phyloP scores from a whole-genome alignment of 2,329 filamentous ascomycete species.

The Aschersonia sp. region DNA sequence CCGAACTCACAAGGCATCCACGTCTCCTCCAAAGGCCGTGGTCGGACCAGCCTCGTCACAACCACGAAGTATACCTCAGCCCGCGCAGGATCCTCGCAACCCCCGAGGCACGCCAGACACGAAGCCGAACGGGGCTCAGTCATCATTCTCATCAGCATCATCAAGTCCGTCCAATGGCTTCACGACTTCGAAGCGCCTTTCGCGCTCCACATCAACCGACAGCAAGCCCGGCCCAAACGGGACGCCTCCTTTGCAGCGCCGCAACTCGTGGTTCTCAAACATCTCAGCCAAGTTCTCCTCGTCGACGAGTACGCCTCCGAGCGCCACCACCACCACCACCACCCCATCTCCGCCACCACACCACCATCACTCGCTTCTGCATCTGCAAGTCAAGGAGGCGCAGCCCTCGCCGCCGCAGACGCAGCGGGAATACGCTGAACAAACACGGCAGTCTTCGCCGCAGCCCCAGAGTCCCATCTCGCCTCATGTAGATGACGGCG shows the following conservation, averaged over 20 bases:
- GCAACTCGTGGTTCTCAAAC: conserved; percentile 86
- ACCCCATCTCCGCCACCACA: conserved; percentile 6
- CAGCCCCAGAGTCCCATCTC: conserved; percentile 10
- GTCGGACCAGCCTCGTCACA: conserved; percentile 13
- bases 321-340: conserved; percentile 5
- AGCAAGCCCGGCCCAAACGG: conserved; percentile 13
- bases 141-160: conserved; percentile 8
- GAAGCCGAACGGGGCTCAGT: conserved; percentile 6
- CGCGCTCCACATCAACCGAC: conserved; percentile 21
- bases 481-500: conserved; percentile 4
- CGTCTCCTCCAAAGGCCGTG: conserved; percentile 11
- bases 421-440: not conserved
- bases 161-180: conserved; percentile 11
- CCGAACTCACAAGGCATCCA: conserved; percentile 15
- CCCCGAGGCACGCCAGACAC: conserved; percentile 12
- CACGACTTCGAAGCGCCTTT: conserved; percentile 10
- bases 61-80: conserved; percentile 17
- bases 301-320: conserved; percentile 21
- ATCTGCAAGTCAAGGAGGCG: conserved; percentile 5
- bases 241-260: conserved; percentile 32
- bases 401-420: conserved; percentile 1
- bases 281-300: conserved; percentile 86
- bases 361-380: conserved; percentile 5
- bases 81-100: conserved; percentile 12
- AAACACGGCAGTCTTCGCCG: not conserved